Evolutionary conservation across 2,329 filamentous ascomycete species (phyloP).

Genomic region (Fusarium newnesense): DNA sequence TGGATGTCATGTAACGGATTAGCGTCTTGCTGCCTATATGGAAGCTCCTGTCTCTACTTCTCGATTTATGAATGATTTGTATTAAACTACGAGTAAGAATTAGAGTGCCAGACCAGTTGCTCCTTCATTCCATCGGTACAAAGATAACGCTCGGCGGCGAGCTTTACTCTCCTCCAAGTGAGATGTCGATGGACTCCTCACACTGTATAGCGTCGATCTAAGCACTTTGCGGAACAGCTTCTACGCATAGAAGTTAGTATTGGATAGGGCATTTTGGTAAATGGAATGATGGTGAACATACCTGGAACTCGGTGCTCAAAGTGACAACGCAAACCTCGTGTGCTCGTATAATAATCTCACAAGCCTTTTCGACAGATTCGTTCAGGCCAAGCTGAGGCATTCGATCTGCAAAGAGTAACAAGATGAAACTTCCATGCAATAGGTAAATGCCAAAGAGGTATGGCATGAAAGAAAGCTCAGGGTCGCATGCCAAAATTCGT

Average conservation of each 20-base stretch:
- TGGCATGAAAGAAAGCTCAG: not conserved
- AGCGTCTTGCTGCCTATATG: fast-evolving
- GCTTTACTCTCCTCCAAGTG: not conserved
- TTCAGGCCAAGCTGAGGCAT: not conserved
- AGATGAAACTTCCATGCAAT: not conserved
- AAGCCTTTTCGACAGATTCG: not conserved
- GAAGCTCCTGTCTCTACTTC: not conserved
- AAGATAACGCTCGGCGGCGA: not conserved
- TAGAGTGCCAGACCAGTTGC: not conserved
- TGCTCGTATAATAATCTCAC: not conserved
- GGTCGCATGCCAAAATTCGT: not conserved
- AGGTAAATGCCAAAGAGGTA: not conserved
- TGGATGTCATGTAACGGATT: not conserved
- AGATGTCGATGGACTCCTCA: not conserved
- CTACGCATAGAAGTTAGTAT: not conserved
- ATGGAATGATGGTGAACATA: not conserved
- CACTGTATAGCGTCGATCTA: not conserved
- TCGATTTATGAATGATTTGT: fast-evolving
- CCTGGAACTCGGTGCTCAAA: not conserved
- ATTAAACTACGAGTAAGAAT: fast-evolving
- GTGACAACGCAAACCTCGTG: not conserved
- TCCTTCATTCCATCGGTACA: not conserved
- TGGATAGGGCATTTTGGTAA: fast-evolving
- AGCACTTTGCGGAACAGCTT: conserved; percentile 1
- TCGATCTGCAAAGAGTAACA: not conserved